Percentiles rank a stretch among this genome's conserved stretches.
phyloP scores from a whole-genome alignment of 345 rosid species.

The Diplotaxis tenuifolia region DNA sequence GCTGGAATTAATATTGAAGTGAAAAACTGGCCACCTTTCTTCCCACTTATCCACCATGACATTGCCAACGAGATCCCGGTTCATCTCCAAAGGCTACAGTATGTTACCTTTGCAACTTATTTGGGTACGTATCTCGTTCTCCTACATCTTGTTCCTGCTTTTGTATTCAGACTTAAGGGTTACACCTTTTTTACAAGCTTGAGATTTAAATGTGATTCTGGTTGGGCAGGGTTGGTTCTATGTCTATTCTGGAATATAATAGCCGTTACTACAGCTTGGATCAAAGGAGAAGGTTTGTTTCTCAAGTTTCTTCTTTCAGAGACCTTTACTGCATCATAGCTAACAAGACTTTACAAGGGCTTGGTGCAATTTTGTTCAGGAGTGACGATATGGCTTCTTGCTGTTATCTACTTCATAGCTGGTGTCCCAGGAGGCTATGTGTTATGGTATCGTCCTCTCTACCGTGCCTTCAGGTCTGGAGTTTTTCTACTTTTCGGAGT shows the following conservation, averaged over 20 bases:
- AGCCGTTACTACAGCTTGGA: conserved; percentile 82
- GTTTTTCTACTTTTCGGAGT: not conserved
- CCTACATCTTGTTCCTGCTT: too few relatives aligned
- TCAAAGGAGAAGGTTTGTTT: conserved; percentile 71
- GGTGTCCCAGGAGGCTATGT: conserved; percentile 96
- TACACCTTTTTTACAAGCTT: too few relatives aligned
- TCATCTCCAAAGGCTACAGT: conserved; percentile 77
- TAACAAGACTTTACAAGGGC: not conserved
- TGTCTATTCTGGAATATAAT: conserved; percentile 88
- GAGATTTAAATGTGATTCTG: not conserved
- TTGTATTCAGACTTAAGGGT: too few relatives aligned
- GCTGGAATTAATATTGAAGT: conserved; percentile 72
- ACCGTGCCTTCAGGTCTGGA: conserved; percentile 78
- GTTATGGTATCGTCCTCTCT: conserved; percentile 95
- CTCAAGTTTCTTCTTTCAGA: not conserved
- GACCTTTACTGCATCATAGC: not conserved
- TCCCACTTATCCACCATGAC: conserved; percentile 85
- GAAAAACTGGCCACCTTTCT: conserved; percentile 90
- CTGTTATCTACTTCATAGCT: conserved; percentile 80
- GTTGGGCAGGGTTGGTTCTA: conserved; percentile 62
- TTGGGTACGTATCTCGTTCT: conserved; percentile 43
- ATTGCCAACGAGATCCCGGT: conserved; percentile 80
- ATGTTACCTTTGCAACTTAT: conserved; percentile 67
- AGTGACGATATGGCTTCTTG: conserved; percentile 92
- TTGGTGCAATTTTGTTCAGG: conserved; percentile 43